These are phyloP conservation scores for Amaranthus tricolor DNA, from an alignment of 179 eudicot species.

Conservation along the genomic window DNA sequence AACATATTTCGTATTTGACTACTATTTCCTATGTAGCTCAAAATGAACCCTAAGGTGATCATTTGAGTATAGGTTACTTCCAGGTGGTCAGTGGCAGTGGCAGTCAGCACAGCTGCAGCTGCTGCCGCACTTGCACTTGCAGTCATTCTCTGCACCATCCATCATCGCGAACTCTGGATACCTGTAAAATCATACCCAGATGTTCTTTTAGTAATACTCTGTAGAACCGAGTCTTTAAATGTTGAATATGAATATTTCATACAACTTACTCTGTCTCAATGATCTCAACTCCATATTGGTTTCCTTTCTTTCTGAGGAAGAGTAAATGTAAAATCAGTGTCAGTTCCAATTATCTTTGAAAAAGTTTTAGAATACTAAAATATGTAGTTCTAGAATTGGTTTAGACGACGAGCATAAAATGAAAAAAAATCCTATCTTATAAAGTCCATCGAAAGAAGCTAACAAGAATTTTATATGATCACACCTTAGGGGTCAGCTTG, in stretches of 20 bases:
- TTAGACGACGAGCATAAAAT: neutral
- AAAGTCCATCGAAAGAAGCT: neutral
- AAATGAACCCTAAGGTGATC: neutral
- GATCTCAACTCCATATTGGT: conserved; percentile 18
- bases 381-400: neutral
- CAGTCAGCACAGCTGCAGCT: conserved; percentile 51
- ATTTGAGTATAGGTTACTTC: neutral
- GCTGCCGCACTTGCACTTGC: conserved; percentile 52
- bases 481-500: no score
- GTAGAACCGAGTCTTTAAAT: neutral
- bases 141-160: conserved; percentile 44
- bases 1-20: no score
- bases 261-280: conserved; percentile 16
- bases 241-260: neutral
- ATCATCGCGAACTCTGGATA: conserved; percentile 23
- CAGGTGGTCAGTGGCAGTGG: conserved; percentile 36
- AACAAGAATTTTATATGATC: neutral
- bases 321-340: no score
- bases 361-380: neutral
- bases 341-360: neutral
- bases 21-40: no score
- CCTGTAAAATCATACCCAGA: conserved; percentile 30
- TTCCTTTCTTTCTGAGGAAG: conserved; percentile 28
- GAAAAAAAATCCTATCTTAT: neutral
- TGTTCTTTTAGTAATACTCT: neutral